These are phyloP conservation scores for Cercophora samala DNA, from an alignment of 495 filamentous ascomycete genomes.

Conservation along the genomic window DNA sequence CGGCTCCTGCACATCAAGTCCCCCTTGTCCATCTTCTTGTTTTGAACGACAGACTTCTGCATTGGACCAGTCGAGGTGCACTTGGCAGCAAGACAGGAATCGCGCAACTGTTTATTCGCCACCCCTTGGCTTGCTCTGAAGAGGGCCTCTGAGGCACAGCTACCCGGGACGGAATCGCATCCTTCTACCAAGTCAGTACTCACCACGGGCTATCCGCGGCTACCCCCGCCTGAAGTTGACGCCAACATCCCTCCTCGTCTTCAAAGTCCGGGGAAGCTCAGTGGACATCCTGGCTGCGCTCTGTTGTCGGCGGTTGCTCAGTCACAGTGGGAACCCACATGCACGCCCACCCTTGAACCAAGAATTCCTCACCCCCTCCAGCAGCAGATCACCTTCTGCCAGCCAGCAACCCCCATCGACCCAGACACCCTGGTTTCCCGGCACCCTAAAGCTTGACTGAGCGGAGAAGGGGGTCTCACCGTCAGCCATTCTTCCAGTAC, in stretches of 20 bases:
- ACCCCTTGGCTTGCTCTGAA: conserved; percentile 15
- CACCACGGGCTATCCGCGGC: conserved; percentile 10
- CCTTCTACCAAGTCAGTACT: conserved; percentile 6
- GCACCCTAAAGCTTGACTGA: conserved; percentile 16
- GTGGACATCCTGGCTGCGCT: conserved; percentile 22
- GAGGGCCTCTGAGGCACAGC: conserved; percentile 12
- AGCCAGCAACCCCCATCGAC: conserved; percentile 15
- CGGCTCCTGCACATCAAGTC: conserved; percentile 17
- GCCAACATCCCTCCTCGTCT: conserved; percentile 13
- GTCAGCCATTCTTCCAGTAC: conserved; percentile 15
- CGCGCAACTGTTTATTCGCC: conserved; percentile 21
- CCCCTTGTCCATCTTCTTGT: conserved; percentile 3
- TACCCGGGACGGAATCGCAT: conserved; percentile 6
- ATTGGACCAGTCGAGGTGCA: conserved; percentile 14
- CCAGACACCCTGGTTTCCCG: conserved; percentile 22
- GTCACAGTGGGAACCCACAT: conserved; percentile 29
- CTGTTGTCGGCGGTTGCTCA: conserved; percentile 25
- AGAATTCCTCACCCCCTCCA: conserved; percentile 20
- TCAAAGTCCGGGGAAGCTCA: conserved; percentile 18
- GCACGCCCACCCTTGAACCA: conserved; percentile 28
- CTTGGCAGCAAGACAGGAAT: conserved; percentile 17
- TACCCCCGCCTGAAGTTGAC: conserved; percentile 18
- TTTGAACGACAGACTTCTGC: conserved; percentile 8
- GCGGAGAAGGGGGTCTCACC: conserved; percentile 10
- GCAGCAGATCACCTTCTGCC: conserved; percentile 22